Base-by-base conservation (phyloP, 306 rosid species). In the Cyamopsis tetragonoloba region DNA sequence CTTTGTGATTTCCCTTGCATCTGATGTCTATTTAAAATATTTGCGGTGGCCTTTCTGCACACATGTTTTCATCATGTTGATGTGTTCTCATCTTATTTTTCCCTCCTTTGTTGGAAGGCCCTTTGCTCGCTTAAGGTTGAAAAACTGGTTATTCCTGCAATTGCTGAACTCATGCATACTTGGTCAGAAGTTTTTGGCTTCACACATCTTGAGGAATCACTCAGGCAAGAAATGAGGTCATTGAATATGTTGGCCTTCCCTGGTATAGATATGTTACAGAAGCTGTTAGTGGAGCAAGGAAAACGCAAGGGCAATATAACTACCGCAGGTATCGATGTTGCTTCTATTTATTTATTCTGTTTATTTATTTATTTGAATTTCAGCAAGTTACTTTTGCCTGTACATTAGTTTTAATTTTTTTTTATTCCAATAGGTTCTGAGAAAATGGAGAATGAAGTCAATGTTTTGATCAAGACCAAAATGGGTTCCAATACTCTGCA, bases 211-310 rank as follows among this genome's bases (percentile, higher is more conserved):
- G 91, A 89, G 79, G 80, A 85, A 65, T 77, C 89, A 23, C 85
- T 92, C 69, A 89, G 82, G 78, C 82, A 79, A 72, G 91, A 92
- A 68, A 86, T 84, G 85, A 80, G 81, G 68, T 80, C 86, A 27
- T 72, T 89, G 85, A 92, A 87, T 78, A 82, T 87, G 88, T 50
- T 89, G 66, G 95, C 85, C 54, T 92, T 89, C 85, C 98, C 96
- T 48, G 98, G 98, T 51, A 85, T 87, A 75, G 95, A 88, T 84
- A 85, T 95, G 99, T 82, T 91, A 72, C 92, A 91, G 82, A 95
- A 95, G 88, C 67, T 80, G 68, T 56, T 92, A 15, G 67, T 62
- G 63, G 77, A 68, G 57, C 83, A 75, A 73, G 88, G 67, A 54
- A 76, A 67, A 57, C 60, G 61, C 18, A 86, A 84, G 51, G 84